phyloP scores from a whole-genome alignment of 257 asterid genomes.

The Penstemon eatonii region DNA sequence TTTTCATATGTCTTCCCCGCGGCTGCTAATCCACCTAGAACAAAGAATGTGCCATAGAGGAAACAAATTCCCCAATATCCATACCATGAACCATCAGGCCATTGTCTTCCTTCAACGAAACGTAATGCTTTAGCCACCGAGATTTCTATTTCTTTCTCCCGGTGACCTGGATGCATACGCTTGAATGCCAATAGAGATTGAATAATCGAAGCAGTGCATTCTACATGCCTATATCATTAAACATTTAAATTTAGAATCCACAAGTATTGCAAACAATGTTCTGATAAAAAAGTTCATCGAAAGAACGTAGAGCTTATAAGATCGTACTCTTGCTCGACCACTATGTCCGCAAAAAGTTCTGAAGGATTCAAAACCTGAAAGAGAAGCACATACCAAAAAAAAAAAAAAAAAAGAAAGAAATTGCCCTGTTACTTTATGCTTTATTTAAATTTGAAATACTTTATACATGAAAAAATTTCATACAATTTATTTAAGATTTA shows the following conservation, averaged over 20 bases:
- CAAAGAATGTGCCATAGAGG: conserved; percentile 64
- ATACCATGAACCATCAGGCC: conserved; percentile 81
- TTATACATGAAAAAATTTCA: neutral
- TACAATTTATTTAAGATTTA: no score
- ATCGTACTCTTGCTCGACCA: conserved; percentile 75
- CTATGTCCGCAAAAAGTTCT: conserved; percentile 72
- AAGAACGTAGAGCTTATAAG: neutral
- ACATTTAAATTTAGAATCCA: neutral
- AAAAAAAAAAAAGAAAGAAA: neutral
- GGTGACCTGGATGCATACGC: conserved; percentile 61
- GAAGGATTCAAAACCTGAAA: conserved; percentile 70
- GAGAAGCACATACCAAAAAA: no score
- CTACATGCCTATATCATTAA: conserved; percentile 55
- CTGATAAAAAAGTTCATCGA: no score
- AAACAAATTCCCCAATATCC: conserved; percentile 25
- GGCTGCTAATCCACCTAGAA: conserved; percentile 46
- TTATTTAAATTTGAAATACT: neutral
- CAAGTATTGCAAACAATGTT: neutral
- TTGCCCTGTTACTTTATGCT: neutral
- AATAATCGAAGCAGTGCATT: conserved; percentile 52
- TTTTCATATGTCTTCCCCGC: conserved; percentile 57
- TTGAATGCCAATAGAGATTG: conserved; percentile 58
- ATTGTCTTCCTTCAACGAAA: conserved; percentile 56
- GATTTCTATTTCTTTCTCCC: conserved; percentile 63
- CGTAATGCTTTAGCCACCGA: conserved; percentile 45